phyloP scores from a whole-genome alignment of 2,329 filamentous ascomycete genomes.

The Venturiaceae sp. region DNA sequence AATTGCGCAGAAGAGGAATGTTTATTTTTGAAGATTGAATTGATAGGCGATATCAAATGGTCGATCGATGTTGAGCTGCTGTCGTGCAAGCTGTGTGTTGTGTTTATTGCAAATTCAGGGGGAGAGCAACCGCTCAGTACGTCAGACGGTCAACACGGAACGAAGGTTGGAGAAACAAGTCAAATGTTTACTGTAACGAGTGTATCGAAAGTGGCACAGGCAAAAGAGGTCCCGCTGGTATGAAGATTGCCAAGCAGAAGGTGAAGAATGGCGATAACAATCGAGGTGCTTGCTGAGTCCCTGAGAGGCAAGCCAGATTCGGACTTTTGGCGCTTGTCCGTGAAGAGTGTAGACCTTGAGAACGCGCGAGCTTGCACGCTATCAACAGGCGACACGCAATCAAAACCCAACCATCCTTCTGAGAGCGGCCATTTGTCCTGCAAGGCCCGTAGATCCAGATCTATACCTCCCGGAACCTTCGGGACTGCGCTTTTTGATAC shows the following conservation, averaged over 20 bases:
- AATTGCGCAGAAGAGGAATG: neutral
- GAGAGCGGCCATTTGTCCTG: neutral
- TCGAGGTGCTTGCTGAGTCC: neutral
- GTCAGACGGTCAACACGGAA: neutral
- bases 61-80: neutral
- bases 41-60: neutral
- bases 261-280: neutral
- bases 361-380: neutral
- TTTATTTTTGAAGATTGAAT: neutral
- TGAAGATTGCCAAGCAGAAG: neutral
- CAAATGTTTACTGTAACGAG: neutral
- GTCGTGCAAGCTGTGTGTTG: neutral
- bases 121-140: neutral
- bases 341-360: neutral
- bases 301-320: neutral
- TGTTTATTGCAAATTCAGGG: neutral
- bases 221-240: neutral
- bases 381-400: neutral
- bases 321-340: neutral
- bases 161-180: too few species aligned
- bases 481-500: neutral
- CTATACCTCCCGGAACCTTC: neutral
- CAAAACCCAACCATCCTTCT: neutral
- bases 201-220: neutral
- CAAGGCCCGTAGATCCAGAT: neutral